Conservation (phyloP, 78 protist species). For the Pelomyxa schiedti region DNA sequence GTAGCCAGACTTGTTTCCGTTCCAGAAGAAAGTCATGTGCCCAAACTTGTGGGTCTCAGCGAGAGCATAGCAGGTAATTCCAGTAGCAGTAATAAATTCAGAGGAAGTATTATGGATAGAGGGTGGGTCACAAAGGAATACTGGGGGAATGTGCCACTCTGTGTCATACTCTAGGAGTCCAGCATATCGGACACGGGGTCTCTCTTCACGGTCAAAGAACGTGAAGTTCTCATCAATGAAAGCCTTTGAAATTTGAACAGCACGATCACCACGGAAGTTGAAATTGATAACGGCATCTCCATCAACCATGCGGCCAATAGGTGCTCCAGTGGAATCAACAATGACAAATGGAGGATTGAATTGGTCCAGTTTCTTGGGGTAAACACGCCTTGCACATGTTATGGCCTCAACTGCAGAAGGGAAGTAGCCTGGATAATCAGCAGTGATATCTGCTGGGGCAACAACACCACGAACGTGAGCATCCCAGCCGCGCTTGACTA, state of each 20-base stretch:
- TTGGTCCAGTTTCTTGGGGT: constrained; percentile 17
- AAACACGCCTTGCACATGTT: neutral
- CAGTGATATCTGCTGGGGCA: neutral
- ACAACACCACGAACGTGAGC: constrained; percentile 8
- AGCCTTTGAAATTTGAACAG: constrained; percentile 28
- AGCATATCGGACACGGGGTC: constrained; percentile 27
- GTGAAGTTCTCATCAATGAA: constrained; percentile 22
- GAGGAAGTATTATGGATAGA: neutral
- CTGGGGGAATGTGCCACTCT: constrained; percentile 25
- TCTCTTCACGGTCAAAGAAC: constrained; percentile 5
- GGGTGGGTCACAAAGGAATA: constrained; percentile 24
- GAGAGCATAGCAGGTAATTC: constrained; percentile 7
- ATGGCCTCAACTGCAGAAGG: constrained; percentile 16
- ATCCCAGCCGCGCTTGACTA: constrained; percentile 38
- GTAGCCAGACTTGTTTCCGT: constrained; percentile 40
- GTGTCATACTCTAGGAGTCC: constrained; percentile 54
- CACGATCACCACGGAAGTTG: constrained; percentile 56
- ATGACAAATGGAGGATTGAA: constrained; percentile 32
- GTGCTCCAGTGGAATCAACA: constrained; percentile 6
- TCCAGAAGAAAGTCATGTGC: constrained; percentile 67
- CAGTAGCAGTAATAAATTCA: neutral
- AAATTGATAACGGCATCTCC: constrained; percentile 32
- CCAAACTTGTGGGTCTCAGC: constrained; percentile 70
- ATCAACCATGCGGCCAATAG: constrained; percentile 24
- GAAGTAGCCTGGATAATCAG: constrained; percentile 2